Base-by-base conservation (phyloP, 441 rosid genomes). In the Populus hybrid region DNA sequence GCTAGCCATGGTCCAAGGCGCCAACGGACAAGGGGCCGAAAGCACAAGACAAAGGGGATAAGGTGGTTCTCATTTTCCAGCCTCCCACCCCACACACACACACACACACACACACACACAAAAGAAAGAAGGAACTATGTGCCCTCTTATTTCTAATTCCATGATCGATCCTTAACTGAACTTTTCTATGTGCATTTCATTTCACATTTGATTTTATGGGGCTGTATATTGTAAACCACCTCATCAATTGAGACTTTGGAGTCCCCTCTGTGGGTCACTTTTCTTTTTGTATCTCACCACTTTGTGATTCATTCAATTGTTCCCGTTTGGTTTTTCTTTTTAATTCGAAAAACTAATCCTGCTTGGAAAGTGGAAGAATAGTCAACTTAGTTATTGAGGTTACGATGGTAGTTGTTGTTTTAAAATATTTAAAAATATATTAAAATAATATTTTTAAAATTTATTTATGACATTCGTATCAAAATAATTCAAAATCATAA, bases 21-120 rank as follows among this genome's bases (percentile, higher is more conserved):
- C 10, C 34, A 64, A 78, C 76, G 59, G 82, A 77, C 81, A 79
- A 77, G 46, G 76, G 14, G 69, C 84, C 87, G 85, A 80, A 84
- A 84, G 85, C 80, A 80, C 64, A 8, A 77, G 83, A 77, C 78
- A 82, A 70, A 83, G 75, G 69, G 77, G 79, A 74, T 69, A 20
- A 36, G 57, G 57, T 1, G 57, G 54, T 32, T 67, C 57, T 61
- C 50, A 32, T 23, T 23, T 70, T 81, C 71, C 64, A 50, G 8
- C 28, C 28, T 26, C 28, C 28, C 28, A 0, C 20, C 57, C 3
- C 46, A 12, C 46, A 1, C 42, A 0, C 11, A 75, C 80, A 76
- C 59, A 38, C 26, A 59, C 10, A 75, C 46, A 12, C 46, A 1
- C 42, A 0, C 11, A 75, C 80, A 76, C 59, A 38, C 26, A 59